Conservation (phyloP, 805 yeast species). For the Candida loeiensis region DNA sequence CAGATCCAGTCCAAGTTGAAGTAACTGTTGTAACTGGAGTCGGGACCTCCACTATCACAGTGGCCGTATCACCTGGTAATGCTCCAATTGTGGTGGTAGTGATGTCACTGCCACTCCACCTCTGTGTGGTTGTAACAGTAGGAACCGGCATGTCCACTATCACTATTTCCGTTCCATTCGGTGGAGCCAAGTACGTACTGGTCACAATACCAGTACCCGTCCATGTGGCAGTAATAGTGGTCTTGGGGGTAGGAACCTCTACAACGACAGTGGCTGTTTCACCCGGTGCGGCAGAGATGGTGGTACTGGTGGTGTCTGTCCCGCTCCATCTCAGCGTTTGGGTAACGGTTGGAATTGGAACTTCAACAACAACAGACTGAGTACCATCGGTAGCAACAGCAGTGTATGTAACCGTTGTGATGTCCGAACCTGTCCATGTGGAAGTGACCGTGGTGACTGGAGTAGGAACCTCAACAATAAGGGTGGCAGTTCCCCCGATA, state of each 20-base stretch:
- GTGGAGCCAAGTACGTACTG: conserved; percentile 4
- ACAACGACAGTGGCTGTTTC: conserved; percentile 14
- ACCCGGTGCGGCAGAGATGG: conserved; percentile 6
- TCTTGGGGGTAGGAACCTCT: conserved; percentile 11
- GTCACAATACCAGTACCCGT: neutral
- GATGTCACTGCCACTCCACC: neutral
- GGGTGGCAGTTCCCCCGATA: no score
- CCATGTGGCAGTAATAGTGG: conserved; percentile 5
- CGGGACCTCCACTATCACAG: conserved; percentile 15
- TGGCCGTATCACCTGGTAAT: conserved; percentile 8
- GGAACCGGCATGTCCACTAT: conserved; percentile 11
- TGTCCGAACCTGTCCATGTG: no score
- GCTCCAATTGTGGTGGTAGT: neutral
- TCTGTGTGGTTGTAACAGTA: neutral
- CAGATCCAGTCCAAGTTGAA: conserved; percentile 2
- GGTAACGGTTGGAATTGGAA: conserved; percentile 6
- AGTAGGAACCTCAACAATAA: no score
- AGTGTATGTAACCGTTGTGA: no score
- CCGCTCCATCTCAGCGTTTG: neutral
- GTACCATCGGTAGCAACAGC: conserved; percentile 9
- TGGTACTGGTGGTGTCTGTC: conserved; percentile 2
- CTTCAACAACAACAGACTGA: conserved; percentile 11
- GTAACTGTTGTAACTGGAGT: conserved; percentile 6
- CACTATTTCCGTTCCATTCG: conserved; percentile 10
- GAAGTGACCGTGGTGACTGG: no score